phyloP scores from a whole-genome alignment of 805 yeast species.

The Myxozyma vanderwaltii region DNA sequence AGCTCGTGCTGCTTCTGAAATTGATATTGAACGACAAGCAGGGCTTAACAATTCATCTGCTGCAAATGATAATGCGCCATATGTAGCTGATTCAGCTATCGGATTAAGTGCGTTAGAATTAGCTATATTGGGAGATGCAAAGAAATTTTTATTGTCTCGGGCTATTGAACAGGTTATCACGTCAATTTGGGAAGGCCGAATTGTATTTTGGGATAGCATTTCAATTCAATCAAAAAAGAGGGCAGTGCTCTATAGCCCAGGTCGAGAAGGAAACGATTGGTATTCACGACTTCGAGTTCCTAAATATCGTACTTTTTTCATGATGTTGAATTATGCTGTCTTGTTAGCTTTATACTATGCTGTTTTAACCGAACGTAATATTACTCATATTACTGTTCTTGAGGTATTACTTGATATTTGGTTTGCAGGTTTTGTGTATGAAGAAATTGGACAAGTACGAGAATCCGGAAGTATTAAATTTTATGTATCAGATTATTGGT shows the following conservation, averaged over 20 bases:
- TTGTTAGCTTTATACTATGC: constrained; percentile 38
- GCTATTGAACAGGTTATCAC: constrained; percentile 38
- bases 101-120: constrained; percentile 37
- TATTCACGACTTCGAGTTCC: constrained; percentile 43
- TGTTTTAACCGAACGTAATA: constrained; percentile 34
- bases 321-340: constrained; percentile 39
- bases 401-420: constrained; percentile 66
- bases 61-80: constrained; percentile 21
- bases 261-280: constrained; percentile 30
- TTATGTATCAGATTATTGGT: constrained; percentile 40
- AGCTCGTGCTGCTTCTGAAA: constrained; percentile 6
- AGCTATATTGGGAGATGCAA: constrained; percentile 39
- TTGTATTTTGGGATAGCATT: constrained; percentile 43
- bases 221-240: constrained; percentile 36
- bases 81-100: constrained; percentile 33
- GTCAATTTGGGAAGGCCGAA: constrained; percentile 42
- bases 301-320: constrained; percentile 38
- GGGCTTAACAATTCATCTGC: background rate
- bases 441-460: constrained; percentile 66
- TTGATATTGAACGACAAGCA: constrained; percentile 28
- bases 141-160: constrained; percentile 38
- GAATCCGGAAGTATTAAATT: constrained; percentile 39
- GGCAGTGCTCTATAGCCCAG: constrained; percentile 35
- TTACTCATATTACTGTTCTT: constrained; percentile 24
- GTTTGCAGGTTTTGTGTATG: constrained; percentile 90